Conservation (phyloP, 2,329 filamentous ascomycete species). For the Leptographium radiaticola region DNA sequence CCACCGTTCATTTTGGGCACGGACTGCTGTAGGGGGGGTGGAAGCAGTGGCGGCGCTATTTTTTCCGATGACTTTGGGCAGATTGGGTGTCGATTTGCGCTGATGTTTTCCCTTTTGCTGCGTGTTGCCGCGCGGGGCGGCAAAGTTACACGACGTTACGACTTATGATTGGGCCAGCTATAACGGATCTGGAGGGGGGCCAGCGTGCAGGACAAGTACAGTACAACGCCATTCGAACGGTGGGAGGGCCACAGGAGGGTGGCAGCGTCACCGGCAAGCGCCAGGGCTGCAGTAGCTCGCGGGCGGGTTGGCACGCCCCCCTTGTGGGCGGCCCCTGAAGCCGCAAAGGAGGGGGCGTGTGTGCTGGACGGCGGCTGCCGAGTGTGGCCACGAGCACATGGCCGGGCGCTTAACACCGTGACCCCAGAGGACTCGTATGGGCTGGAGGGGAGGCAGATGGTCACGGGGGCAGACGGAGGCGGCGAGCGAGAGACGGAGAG, state of each 20-base stretch:
- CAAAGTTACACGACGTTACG: slow-evolving; percentile 33
- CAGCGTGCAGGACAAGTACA: slow-evolving; percentile 28
- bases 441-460: neutral
- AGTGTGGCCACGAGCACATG: neutral
- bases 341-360: slow-evolving; percentile 10
- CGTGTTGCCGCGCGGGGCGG: slow-evolving; percentile 15
- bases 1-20: neutral
- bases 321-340: slow-evolving; percentile 1
- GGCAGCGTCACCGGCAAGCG: slow-evolving; percentile 14
- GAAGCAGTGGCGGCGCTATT: slow-evolving; percentile 1
- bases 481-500: neutral
- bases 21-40: neutral
- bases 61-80: neutral
- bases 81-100: neutral
- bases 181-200: slow-evolving; percentile 18
- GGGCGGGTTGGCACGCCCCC: slow-evolving; percentile 7
- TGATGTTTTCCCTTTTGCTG: neutral
- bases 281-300: slow-evolving; percentile 17
- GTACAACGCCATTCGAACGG: slow-evolving; percentile 16
- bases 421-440: neutral
- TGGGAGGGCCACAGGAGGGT: slow-evolving; percentile 5
- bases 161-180: slow-evolving; percentile 39
- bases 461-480: slow-evolving; percentile 2
- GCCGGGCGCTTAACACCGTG: neutral
- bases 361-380: slow-evolving; percentile 1